Base-by-base conservation (phyloP, 768 basidiomycete species). In the Pleurotus giganteus region DNA sequence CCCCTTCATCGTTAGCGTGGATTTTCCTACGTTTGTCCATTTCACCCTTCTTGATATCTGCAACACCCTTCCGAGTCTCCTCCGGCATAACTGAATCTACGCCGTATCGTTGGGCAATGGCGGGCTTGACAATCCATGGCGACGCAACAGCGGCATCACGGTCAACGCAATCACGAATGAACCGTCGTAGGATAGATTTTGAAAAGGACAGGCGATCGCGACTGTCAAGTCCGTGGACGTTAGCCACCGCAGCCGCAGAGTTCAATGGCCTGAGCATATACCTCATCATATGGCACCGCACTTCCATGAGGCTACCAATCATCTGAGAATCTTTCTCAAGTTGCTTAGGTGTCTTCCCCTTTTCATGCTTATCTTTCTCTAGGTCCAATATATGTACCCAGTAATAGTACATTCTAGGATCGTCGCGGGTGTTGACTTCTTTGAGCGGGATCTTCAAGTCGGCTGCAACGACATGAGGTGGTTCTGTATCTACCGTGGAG, bases 151-250 rank as follows among this genome's bases (percentile, higher is more conserved):
- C 89, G 13, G 93, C 80, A 60, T 96, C 94, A 29, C 97, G 86
- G 63, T 92, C 89, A 2, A 99, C 89, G 63, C 94, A 96, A 65
- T 98, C 97, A 58, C 92, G 87, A 55, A 99, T 91, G 71, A 96
- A 98, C 13, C 94, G 88, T 60, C 94, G 91, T 26, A 99, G 83
- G 62, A 98, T 96, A 15, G 94, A 94, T 70, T 98, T 98, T 26
- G 94, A 96, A 72, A 98, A 98, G 17, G 93, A 86, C 17, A 96
- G 78, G 50, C 95, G 90, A 69, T 99, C 97, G 57, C 97, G 94
- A 64, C 95, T 98, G 61, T 17, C 42, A 46, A 41, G 29, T 46
- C 26, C 15, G 6, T 2, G 39, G 46, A 56, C 7, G 3, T 45
- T 17, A 53, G 56, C 47, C 28, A 34, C 37, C 12, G 32, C 56